Evolutionary conservation across 129 eudicot species (phyloP), one percentile per base, ranked within the genome.

Genomic region (Heracleum sosnowskyi): DNA sequence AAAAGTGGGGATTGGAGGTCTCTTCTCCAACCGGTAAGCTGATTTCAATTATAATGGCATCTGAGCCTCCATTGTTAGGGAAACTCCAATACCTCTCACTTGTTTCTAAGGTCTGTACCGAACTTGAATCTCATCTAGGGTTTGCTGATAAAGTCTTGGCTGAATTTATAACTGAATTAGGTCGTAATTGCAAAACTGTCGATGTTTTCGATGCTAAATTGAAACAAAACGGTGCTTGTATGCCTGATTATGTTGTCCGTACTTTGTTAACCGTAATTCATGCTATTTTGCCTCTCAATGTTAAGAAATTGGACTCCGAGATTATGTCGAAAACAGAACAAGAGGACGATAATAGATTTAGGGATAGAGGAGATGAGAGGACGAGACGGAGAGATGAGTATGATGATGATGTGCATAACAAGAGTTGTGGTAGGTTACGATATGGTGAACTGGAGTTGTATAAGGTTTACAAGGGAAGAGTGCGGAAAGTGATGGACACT

Each of bases 381-480:
- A 36, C 4, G 39, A 36, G 39, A 36, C 39, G 39, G 39, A 36
- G 39, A n/a, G n/a, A n/a, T n/a, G n/a, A n/a, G n/a, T n/a, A n/a
- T n/a, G n/a, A n/a, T n/a, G n/a, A n/a, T n/a, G n/a, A n/a, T n/a
- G n/a, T n/a, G n/a, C n/a, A n/a, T n/a, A n/a, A n/a, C n/a, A n/a
- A n/a, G n/a, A n/a, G n/a, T n/a, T n/a, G n/a, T n/a, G n/a, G n/a
- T n/a, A n/a, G n/a, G n/a, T n/a, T n/a, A n/a, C n/a, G n/a, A n/a
- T n/a, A n/a, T n/a, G n/a, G n/a, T n/a, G n/a, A n/a, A n/a, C n/a
- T n/a, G n/a, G 96, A 90, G 63, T 62, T 93, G 79, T 93, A 84
- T 81, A 74, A 77, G 68, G 93, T 93, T 16, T 93, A 90, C 53
- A 90, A 90, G 79, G 98, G 96, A 10, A 88, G 86, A 80, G 92